These are phyloP conservation scores for Avena sativa DNA, from an alignment of 176 grass and related monocot genomes.

Conservation along the genomic window DNA sequence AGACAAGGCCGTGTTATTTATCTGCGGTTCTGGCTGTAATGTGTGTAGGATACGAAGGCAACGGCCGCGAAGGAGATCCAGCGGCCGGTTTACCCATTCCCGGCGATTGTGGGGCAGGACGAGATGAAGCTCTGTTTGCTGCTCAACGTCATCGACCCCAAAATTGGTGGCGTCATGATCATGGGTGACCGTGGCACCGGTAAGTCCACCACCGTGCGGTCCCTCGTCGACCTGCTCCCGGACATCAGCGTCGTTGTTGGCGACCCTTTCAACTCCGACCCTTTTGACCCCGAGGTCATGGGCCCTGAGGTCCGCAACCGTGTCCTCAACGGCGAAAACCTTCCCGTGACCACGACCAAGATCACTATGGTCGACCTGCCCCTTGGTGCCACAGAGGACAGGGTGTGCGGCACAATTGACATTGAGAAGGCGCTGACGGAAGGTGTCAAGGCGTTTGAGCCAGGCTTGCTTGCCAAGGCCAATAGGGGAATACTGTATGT, in stretches of 20 bases:
- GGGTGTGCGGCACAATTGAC: slow-evolving; percentile 99
- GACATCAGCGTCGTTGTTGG: slow-evolving; percentile 79
- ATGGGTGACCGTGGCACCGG: slow-evolving; percentile 98
- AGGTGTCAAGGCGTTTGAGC: slow-evolving; percentile 98
- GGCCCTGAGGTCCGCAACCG: slow-evolving; percentile 73
- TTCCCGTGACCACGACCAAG: slow-evolving; percentile 64
- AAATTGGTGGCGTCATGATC: slow-evolving; percentile 99
- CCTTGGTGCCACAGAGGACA: slow-evolving; percentile 93
- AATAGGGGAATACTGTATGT: slow-evolving; percentile 97
- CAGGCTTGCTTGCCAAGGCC: slow-evolving; percentile 92
- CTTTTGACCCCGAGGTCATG: slow-evolving; percentile 90
- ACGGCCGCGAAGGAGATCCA: slow-evolving; percentile 67
- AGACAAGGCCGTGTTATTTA: not conserved
- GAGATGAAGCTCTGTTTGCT: slow-evolving; percentile 99
- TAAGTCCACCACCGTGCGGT: slow-evolving; percentile 94
- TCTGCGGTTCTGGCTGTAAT: not conserved
- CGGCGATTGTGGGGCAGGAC: slow-evolving; percentile 97
- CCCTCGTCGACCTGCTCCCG: slow-evolving; percentile 95
- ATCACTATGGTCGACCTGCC: slow-evolving; percentile 99
- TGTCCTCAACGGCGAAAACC: slow-evolving; percentile 50
- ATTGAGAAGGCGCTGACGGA: slow-evolving; percentile 98
- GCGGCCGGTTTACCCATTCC: slow-evolving; percentile 90
- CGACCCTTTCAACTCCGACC: slow-evolving; percentile 98
- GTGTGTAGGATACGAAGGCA: slow-evolving; percentile 27
- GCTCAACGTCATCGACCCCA: slow-evolving; percentile 98